phyloP scores from a whole-genome alignment of 768 basidiomycete genomes.

The Russula emetica region DNA sequence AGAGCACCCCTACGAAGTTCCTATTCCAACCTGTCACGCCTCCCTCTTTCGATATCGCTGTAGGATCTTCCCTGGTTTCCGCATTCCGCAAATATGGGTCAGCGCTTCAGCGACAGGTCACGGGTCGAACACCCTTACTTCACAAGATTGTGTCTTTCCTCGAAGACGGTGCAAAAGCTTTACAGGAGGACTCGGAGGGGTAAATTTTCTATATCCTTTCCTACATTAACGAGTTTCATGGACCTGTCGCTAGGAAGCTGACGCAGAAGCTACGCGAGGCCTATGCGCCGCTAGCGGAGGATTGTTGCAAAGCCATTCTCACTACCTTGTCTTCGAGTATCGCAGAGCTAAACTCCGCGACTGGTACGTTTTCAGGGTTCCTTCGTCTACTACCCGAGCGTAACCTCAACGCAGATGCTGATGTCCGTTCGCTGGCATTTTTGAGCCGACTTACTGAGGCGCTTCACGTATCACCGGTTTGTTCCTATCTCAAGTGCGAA shows the following conservation, averaged over 20 bases:
- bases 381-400: no score
- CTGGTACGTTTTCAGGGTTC: not conserved
- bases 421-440: constrained; percentile 24
- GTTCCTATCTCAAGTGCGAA: constrained; percentile 13
- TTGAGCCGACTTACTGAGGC: constrained; percentile 25
- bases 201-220: not conserved
- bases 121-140: constrained; percentile 58
- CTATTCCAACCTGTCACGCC: constrained; percentile 55
- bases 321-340: constrained; percentile 12
- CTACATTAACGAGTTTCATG: constrained; percentile 25
- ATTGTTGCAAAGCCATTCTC: constrained; percentile 16
- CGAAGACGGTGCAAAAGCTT: constrained; percentile 53
- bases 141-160: constrained; percentile 53
- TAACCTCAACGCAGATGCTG: constrained; percentile 12
- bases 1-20: constrained; percentile 47
- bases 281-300: constrained; percentile 18
- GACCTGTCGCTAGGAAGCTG: constrained; percentile 53
- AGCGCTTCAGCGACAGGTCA: constrained; percentile 58
- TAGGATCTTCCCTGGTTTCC: constrained; percentile 38
- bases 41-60: constrained; percentile 39
- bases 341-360: constrained; percentile 14
- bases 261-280: constrained; percentile 44
- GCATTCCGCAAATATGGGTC: constrained; percentile 60
- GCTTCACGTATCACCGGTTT: constrained; percentile 24
- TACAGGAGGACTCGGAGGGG: constrained; percentile 54